Evolutionary conservation across 345 rosid species (phyloP), one percentile per base, ranked within the genome.

Genomic region (Citrus maxima): DNA sequence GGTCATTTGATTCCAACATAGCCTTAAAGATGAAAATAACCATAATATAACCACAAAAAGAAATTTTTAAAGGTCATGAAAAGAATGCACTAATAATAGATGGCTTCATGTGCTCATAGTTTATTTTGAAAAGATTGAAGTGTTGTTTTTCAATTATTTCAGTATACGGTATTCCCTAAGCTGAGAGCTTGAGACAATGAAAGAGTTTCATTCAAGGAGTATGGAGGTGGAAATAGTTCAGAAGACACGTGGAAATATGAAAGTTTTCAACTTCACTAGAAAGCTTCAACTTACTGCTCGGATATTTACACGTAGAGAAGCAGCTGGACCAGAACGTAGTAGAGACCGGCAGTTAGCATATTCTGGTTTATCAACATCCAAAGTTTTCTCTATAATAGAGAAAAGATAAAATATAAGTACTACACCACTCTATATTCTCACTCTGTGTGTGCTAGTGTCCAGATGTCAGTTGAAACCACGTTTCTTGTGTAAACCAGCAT

Each of bases 241-340:
- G 34, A 61, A 70, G 46, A 4, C 38, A 66, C 10, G 32, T 9
- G 18, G 63, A 40, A 79, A 54, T 10, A 64, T 37, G 34, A 78
- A 63, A 69, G 13, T 4, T 59, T 12, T 22, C 34, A 64, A 61
- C 49, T 37, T 55, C 18, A 21, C 19, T 35, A 70, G 63, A 70
- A 55, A 18, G 30, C 74, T 60, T 63, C 42, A 35, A 90, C 95
- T 85, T 85, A 91, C 97, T 1, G 93, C 97, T 77, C 95, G 83
- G 67, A 93, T 93, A 75, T 95, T 93, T 51, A 90, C 80, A 61
- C 97, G 94, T 27, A 95, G 75, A 56, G 97, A 88, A 61, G 88
- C 89, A 69, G 97, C 97, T n/a, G 97, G 97, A 76, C 97, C 98
- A 74, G 88, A 84, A 34, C 97, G 89, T 10, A 90, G 84, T 55